These are phyloP conservation scores for Dichotomopilus funicola DNA, from an alignment of 2,329 filamentous ascomycete species.

Conservation along the genomic window DNA sequence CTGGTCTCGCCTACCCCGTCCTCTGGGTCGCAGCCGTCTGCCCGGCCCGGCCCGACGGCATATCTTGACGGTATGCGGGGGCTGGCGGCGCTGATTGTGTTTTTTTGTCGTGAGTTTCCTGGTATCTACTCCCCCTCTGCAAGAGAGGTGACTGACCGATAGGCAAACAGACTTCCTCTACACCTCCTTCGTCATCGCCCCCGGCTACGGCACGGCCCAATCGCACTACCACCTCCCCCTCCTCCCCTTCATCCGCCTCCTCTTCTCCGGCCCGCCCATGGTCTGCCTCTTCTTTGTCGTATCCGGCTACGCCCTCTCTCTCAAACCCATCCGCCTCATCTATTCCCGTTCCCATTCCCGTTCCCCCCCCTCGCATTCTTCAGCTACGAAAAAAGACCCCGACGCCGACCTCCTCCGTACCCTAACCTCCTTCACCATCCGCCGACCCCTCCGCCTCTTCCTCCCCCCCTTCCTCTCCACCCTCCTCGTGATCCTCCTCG, in stretches of 20 bases:
- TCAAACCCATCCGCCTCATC: constrained; percentile 43
- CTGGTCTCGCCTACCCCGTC: constrained; percentile 23
- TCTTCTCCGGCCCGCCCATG: constrained; percentile 50
- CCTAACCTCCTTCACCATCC: constrained; percentile 46
- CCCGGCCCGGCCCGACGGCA: constrained; percentile 43
- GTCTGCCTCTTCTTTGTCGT: constrained; percentile 58
- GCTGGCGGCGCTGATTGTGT: constrained; percentile 49
- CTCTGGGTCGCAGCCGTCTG: constrained; percentile 15
- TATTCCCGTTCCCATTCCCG: constrained; percentile 1
- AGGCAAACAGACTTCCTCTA: constrained; percentile 39
- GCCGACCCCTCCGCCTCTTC: constrained; percentile 46
- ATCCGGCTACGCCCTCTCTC: constrained; percentile 53
- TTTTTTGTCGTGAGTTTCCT: constrained; percentile 43
- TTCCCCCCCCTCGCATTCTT: too few species aligned
- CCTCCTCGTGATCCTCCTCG: constrained; percentile 38
- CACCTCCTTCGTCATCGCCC: constrained; percentile 45
- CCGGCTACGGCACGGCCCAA: constrained; percentile 41
- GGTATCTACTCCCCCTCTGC: background rate
- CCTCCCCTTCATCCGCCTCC: constrained; percentile 47
- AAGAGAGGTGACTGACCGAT: too few species aligned
- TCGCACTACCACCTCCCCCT: constrained; percentile 43
- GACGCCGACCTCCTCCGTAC: constrained; percentile 29
- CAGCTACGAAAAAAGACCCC: too few species aligned
- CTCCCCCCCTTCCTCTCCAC: constrained; percentile 46
- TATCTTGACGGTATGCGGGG: constrained; percentile 55